Evolutionary conservation across 345 rosid genomes (phyloP), one percentile per base, ranked within the genome.

Genomic region (Ceriops tagal): DNA sequence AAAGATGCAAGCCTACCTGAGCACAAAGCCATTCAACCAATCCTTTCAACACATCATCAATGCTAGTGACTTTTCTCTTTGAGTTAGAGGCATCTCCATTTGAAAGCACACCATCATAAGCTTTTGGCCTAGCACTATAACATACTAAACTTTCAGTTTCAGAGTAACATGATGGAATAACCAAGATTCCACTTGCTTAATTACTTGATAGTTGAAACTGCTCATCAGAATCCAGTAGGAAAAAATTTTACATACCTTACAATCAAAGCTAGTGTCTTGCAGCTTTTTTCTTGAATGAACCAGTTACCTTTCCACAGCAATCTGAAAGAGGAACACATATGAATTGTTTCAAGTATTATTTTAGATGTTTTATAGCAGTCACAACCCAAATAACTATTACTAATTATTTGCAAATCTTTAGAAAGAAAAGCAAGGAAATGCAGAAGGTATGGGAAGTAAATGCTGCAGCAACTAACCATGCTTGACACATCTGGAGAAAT

Each of bases 21-120:
- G 84, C 79, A 84, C 99, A 90, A 51, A 95, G 90, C 99, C 99
- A 95, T 67, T 95, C 92, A 71, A 95, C 98, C 77, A 95, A 82
- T 73, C 90, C 97, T 70, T 85, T 86, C 73, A 95, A 81, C 63
- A 95, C 98, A 83, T 89, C 97, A 82, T 87, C 90, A 72, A 87
- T 85, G 66, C 88, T 68, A 62, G 93, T 81, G 35, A 77, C 34
- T 49, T 79, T 82, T 62, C 81, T 80, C 84, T 90, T 88, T 47
- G 96, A 88, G 53, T 79, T 85, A 70, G 96, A 86, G 70, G 96
- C 82, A 72, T 75, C 90, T 57, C 90, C 96, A 77, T 87, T 84
- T 71, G 83, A 75, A 61, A 69, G 28, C 64, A 31, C 46, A n/a
- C 73, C 83, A 76, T 71, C 83, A 75, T 78, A 82, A 58, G 70